Evolutionary conservation across 345 rosid genomes (phyloP).

Genomic region (Murraya koenigii): DNA sequence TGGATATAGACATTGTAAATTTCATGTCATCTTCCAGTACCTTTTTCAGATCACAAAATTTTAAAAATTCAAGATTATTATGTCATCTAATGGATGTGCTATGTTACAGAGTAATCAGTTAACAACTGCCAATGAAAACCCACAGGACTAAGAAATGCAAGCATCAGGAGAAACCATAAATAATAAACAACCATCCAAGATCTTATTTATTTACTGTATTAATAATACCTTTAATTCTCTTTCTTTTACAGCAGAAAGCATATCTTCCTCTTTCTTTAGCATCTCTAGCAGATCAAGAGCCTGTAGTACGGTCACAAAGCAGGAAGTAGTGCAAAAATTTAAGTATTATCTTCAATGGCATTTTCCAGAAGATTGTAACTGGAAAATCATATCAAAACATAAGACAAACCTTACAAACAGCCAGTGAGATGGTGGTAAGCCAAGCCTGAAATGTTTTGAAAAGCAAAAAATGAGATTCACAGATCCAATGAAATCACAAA

Average conservation of each 20-base stretch:
- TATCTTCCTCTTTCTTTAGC: conserved; percentile 83
- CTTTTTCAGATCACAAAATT: not conserved
- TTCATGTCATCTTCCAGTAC: not conserved
- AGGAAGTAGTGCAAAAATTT: conserved; percentile 13
- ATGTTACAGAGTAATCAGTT: not conserved
- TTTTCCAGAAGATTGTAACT: not conserved
- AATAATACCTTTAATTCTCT: conserved; percentile 61
- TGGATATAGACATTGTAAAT: not conserved
- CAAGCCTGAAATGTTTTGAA: conserved; percentile 66
- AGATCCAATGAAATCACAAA: not conserved
- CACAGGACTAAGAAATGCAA: not conserved
- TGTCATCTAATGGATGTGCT: not conserved
- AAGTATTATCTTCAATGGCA: not conserved
- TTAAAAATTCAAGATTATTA: not conserved
- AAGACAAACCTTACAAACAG: conserved; percentile 74
- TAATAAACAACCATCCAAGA: not conserved
- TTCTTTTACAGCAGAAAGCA: conserved; percentile 85
- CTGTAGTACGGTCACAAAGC: conserved; percentile 36
- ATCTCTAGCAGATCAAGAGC: conserved; percentile 82
- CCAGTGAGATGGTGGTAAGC: conserved; percentile 68
- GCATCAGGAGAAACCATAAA: conserved; percentile 4
- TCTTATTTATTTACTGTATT: not conserved
- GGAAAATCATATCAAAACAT: not conserved
- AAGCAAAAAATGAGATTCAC: not conserved
- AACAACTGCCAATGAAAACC: not conserved